These are phyloP conservation scores for Botrytis medusae DNA, from an alignment of 2,329 filamentous ascomycete genomes.

Conservation along the genomic window DNA sequence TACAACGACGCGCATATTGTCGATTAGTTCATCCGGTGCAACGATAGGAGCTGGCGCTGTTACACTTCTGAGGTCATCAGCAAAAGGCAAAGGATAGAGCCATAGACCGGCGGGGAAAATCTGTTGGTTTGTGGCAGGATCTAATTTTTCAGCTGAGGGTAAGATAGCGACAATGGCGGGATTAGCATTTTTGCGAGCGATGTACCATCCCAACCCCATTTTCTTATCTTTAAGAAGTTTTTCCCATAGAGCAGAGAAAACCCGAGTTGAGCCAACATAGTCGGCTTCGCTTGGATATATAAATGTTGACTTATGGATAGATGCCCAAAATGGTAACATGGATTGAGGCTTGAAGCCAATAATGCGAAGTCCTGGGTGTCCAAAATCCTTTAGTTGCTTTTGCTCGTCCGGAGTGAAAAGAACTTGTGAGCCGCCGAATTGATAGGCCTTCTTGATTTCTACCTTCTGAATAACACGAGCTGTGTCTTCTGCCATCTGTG, in stretches of 20 bases:
- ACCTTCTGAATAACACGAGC: constrained; percentile 72
- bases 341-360: constrained; percentile 89
- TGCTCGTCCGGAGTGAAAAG: constrained; percentile 84
- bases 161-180: constrained; percentile 80
- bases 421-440: constrained; percentile 89
- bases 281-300: constrained; percentile 92
- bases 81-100: constrained; percentile 84
- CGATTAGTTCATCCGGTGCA: constrained; percentile 69
- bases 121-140: constrained; percentile 65
- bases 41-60: constrained; percentile 56
- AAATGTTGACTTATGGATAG: constrained; percentile 81
- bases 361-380: constrained; percentile 78
- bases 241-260: constrained; percentile 87
- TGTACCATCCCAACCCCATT: constrained; percentile 85
- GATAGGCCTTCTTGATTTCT: constrained; percentile 90
- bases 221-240: constrained; percentile 79
- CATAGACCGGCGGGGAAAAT: constrained; percentile 81
- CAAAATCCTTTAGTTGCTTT: constrained; percentile 74
- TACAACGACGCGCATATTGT: constrained; percentile 78
- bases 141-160: constrained; percentile 66
- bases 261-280: constrained; percentile 85
- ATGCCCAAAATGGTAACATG: constrained; percentile 78
- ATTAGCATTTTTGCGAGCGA: constrained; percentile 75
- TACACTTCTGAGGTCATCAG: constrained; percentile 79
- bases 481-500: constrained; percentile 74